phyloP scores from a whole-genome alignment of 1,284 basidiomycete genomes.

The Hemileia vastatrix region DNA sequence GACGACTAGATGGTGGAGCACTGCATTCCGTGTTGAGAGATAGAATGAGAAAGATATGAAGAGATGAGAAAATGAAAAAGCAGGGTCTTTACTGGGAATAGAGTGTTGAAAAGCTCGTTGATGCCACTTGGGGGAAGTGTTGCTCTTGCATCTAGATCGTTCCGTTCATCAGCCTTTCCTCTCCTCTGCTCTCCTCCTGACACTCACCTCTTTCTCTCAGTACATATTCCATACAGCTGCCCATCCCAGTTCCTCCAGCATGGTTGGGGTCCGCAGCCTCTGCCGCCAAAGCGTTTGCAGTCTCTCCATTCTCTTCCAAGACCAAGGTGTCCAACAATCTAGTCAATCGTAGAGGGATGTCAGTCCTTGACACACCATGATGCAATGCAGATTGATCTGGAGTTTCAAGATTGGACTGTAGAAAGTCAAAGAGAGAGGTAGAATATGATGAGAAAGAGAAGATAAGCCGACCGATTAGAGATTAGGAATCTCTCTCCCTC shows the following conservation, averaged over 20 bases:
- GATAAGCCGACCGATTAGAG: no score
- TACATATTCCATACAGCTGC: slow-evolving; percentile 36
- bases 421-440: no score
- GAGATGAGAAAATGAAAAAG: no score
- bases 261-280: neutral
- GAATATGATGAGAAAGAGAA: no score
- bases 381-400: slow-evolving; percentile 34
- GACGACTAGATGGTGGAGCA: slow-evolving; percentile 33
- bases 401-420: slow-evolving; percentile 22
- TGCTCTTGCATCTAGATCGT: no score
- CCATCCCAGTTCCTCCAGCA: slow-evolving; percentile 10
- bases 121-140: no score
- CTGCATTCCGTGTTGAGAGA: slow-evolving; percentile 3
- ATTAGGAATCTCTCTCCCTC: no score
- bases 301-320: slow-evolving; percentile 31
- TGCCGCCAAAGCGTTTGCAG: slow-evolving; percentile 15
- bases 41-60: no score
- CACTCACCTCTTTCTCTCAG: slow-evolving; percentile 31
- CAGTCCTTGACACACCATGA: slow-evolving; percentile 33
- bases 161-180: no score
- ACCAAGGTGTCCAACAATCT: slow-evolving; percentile 34
- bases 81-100: no score
- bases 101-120: no score
- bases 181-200: neutral
- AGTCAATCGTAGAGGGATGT: slow-evolving; percentile 30